Conservation (phyloP, 768 basidiomycete species). For the Boletales sp. region DNA sequence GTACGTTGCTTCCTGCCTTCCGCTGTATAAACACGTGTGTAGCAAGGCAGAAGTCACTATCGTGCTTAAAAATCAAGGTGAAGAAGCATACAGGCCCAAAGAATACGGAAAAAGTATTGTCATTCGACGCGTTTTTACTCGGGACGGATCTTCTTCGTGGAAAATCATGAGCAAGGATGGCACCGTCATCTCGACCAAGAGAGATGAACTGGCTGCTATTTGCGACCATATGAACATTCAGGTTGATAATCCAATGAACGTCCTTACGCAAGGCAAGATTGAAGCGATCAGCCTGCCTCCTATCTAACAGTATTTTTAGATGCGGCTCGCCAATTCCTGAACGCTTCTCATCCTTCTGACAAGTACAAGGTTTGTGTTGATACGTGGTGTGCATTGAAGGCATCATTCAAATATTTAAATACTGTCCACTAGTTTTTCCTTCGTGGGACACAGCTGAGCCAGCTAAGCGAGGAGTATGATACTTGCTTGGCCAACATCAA, state of each 20-base stretch:
- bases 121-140: conserved; percentile 77
- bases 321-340: conserved; percentile 67
- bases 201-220: conserved; percentile 82
- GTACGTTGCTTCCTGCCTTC: not conserved
- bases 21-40: conserved; percentile 36
- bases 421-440: conserved; percentile 74
- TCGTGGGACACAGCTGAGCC: conserved; percentile 84
- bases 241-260: conserved; percentile 94
- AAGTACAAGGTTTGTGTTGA: conserved; percentile 74
- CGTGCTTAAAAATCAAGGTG: conserved; percentile 82
- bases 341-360: conserved; percentile 72
- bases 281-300: not conserved
- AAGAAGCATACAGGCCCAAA: conserved; percentile 81
- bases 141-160: conserved; percentile 74
- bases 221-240: conserved; percentile 96
- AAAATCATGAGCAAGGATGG: conserved; percentile 74
- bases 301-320: conserved; percentile 17
- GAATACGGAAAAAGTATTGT: conserved; percentile 85
- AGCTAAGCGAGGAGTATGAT: conserved; percentile 86
- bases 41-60: conserved; percentile 68
- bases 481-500: conserved; percentile 69
- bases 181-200: conserved; percentile 66
- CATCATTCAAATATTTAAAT: conserved; percentile 5
- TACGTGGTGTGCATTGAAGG: no score
- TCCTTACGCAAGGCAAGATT: conserved; percentile 74